Conservation (phyloP, 306 rosid species). For the Medicago lupulina region DNA sequence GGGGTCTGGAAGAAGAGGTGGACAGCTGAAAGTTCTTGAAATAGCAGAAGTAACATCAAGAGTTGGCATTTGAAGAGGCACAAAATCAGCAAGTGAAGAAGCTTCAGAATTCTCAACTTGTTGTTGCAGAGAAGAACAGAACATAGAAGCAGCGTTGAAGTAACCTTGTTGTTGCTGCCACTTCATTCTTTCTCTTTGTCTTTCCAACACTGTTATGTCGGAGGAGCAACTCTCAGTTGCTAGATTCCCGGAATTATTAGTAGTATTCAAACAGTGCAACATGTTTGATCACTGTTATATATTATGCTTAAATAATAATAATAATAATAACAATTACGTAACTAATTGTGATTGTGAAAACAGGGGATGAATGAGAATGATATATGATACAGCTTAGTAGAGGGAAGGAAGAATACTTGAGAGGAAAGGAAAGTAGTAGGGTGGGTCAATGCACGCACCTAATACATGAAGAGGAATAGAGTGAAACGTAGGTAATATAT, state of each 20-base stretch:
- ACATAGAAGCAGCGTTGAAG: constrained; percentile 31
- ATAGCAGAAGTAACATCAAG: constrained; percentile 29
- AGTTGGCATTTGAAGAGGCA: constrained; percentile 3
- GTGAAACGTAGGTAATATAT: constrained; percentile 9
- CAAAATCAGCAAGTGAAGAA: background rate
- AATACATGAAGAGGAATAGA: too few species aligned
- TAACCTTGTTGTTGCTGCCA: constrained; percentile 45
- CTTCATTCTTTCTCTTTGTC: constrained; percentile 52
- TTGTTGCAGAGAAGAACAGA: constrained; percentile 19
- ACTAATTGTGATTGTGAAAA: background rate
- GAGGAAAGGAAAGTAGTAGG: constrained; percentile 11
- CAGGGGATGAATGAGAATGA: background rate
- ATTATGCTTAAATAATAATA: too few species aligned
- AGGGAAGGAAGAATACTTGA: background rate
- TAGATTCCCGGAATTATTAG: constrained; percentile 31
- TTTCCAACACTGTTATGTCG: constrained; percentile 56
- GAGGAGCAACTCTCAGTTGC: constrained; percentile 36
- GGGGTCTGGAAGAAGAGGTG: constrained; percentile 43
- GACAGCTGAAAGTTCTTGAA: constrained; percentile 67
- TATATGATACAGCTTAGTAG: background rate
- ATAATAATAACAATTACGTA: too few species aligned
- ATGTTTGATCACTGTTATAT: background rate
- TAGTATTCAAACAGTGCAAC: constrained; percentile 54
- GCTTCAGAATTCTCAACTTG: constrained; percentile 45
- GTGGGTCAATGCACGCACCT: background rate